Evolutionary conservation across 1,284 basidiomycete genomes (phyloP), one percentile per base, ranked within the genome.

Genomic region (Omphalotus olearius): DNA sequence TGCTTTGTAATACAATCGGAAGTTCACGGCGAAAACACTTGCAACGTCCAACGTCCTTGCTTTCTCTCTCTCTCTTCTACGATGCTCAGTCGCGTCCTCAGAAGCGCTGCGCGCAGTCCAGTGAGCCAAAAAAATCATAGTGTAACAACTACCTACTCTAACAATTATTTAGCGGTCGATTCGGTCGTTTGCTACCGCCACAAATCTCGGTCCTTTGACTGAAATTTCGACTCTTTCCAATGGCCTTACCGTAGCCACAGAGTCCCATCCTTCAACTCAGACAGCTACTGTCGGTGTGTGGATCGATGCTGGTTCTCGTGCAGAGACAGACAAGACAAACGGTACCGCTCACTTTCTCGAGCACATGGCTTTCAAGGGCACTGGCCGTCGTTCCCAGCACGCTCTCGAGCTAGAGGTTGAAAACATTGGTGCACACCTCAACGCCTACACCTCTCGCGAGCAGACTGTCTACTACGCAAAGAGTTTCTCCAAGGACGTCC

Each of bases 391-490:
- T 58, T 83, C 85, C 43, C 96, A 99, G 72, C 91, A 93, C 64
- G 81, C 83, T 38, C 85, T 99, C 54, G 97, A 99, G 74, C 82
- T 98, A 56, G 95, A 99, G 71, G 96, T 99, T 44, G 96, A 99
- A 76, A 97, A 98, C 76, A 79, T 98, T 56, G 97, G 97, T 60
- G 93, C 96, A 37, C 96, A 98, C 70, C 76, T 99, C 56, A 98
- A 99, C 70, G 96, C 97, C 51, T 99, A 98, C 78, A 99, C 96
- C 16, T 98, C 95, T 40, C 85, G 96, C 59, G 96, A 99, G 75
- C 96, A 99, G 75, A 99, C 97, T 28, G 95, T 98, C 58, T 99
- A 98, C 79, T 98, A 98, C 69, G 96, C 96, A 66, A 98, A 98
- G 82, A 89, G 91, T 66, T 99, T 99, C 85, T 83, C 90, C 69